These are phyloP conservation scores for Trichoderma hamatum DNA, from an alignment of 2,329 filamentous ascomycete species.

Conservation along the genomic window DNA sequence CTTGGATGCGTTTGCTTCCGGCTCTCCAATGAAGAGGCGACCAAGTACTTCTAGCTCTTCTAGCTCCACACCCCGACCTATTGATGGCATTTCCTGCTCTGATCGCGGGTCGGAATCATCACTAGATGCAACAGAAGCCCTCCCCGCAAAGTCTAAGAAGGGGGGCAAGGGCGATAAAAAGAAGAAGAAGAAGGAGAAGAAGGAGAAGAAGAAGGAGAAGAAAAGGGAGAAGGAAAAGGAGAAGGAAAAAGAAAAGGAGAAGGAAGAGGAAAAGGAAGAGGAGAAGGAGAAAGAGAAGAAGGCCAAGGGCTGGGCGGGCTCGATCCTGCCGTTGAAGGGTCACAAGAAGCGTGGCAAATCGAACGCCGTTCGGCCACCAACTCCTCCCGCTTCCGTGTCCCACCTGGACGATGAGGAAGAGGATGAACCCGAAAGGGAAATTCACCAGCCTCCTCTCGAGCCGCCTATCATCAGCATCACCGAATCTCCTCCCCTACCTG, in stretches of 20 bases:
- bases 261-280: constrained; percentile 41
- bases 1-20: constrained; percentile 57
- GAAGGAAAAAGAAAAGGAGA: constrained; percentile 53
- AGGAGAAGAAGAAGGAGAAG: constrained; percentile 56
- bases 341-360: constrained; percentile 48
- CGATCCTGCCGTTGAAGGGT: constrained; percentile 64
- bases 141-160: constrained; percentile 36
- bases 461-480: constrained; percentile 49
- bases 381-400: constrained; percentile 47
- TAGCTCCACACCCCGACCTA: constrained; percentile 41
- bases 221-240: constrained; percentile 38
- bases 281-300: constrained; percentile 67
- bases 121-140: constrained; percentile 31
- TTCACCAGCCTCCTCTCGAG: constrained; percentile 33
- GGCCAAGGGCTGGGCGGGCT: constrained; percentile 73
- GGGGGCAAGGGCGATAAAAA: constrained; percentile 42
- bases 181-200: constrained; percentile 63
- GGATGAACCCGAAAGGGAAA: constrained; percentile 35
- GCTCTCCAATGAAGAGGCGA: constrained; percentile 51
- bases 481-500: constrained; percentile 41
- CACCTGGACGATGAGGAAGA: constrained; percentile 38
- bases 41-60: constrained; percentile 53
- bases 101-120: constrained; percentile 43
- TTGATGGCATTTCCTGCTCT: constrained; percentile 39
- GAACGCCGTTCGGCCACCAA: constrained; percentile 47